Conservation (phyloP, 2,329 filamentous ascomycete species). For the Fusarium camptoceras region DNA sequence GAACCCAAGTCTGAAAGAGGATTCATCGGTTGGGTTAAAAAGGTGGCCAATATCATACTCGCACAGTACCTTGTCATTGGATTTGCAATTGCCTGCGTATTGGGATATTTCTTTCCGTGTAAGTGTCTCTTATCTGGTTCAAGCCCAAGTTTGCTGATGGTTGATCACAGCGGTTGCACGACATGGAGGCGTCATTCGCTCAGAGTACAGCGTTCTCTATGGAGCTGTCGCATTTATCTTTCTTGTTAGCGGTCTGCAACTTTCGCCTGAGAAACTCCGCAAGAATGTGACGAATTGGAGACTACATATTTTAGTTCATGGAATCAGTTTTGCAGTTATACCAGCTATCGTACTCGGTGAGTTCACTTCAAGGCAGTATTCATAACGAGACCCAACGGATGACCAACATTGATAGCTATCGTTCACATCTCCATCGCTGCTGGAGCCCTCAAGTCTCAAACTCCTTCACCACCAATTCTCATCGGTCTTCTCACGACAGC, state of each 20-base stretch:
- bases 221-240: constrained; percentile 77
- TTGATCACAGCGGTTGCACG: constrained; percentile 58
- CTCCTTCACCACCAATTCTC: constrained; percentile 73
- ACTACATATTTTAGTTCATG: constrained; percentile 74
- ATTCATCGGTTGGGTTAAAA: constrained; percentile 31
- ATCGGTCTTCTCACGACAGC: constrained; percentile 75
- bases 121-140: constrained; percentile 36
- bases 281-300: constrained; percentile 74
- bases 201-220: constrained; percentile 72
- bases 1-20: constrained; percentile 10
- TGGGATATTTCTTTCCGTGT: constrained; percentile 59
- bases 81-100: constrained; percentile 65
- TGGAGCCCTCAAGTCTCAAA: constrained; percentile 61
- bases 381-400: neutral
- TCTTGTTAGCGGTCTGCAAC: constrained; percentile 76
- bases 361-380: constrained; percentile 18
- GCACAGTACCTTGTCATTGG: constrained; percentile 75
- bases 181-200: constrained; percentile 63
- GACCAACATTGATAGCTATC: constrained; percentile 52
- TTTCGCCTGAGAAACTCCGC: constrained; percentile 70
- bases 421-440: constrained; percentile 61
- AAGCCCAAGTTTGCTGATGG: constrained; percentile 7
- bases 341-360: constrained; percentile 70
- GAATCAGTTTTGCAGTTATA: constrained; percentile 74
- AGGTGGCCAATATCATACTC: constrained; percentile 52